Percentiles rank a stretch among this genome's conserved stretches.
These are phyloP conservation scores for Escovopsis sp. DNA, from an alignment of 2,329 filamentous ascomycete species.

Conservation along the genomic window DNA sequence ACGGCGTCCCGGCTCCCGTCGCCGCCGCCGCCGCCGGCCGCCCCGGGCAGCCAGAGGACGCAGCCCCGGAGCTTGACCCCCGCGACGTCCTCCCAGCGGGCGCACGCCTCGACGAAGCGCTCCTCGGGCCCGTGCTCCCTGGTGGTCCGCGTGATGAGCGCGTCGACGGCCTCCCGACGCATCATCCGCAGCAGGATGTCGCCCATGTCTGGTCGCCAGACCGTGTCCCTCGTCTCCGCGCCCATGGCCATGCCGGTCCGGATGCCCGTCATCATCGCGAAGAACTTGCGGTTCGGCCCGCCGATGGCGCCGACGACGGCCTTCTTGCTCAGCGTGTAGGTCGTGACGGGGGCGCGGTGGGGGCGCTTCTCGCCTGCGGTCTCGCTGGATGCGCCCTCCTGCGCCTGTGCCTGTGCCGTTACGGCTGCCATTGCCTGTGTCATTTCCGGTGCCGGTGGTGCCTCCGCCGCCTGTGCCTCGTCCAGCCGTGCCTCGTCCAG, in stretches of 20 bases:
- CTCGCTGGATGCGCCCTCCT: no score
- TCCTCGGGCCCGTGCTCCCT: conserved; percentile 12
- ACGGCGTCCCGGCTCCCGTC: conserved; percentile 3
- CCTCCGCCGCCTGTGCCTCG: no score
- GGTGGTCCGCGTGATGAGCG: conserved; percentile 20
- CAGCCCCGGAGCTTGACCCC: conserved; percentile 27
- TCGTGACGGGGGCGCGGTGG: conserved; percentile 10
- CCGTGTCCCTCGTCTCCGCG: conserved; percentile 3
- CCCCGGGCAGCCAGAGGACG: conserved; percentile 26
- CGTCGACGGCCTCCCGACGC: conserved; percentile 30
- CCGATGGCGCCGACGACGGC: conserved; percentile 14
- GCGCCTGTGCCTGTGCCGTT: no score
- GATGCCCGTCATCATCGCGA: conserved; percentile 7
- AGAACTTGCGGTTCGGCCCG: conserved; percentile 6
- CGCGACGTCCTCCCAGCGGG: conserved; percentile 29
- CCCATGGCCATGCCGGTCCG: conserved; percentile 15
- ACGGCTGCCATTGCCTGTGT: no score
- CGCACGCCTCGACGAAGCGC: conserved; percentile 26
- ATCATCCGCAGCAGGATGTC: conserved; percentile 34
- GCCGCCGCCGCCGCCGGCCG: background rate
- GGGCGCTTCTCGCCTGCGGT: background rate
- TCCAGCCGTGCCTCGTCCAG: background rate
- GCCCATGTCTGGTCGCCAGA: conserved; percentile 39
- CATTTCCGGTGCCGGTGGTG: no score
- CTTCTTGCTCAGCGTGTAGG: conserved; percentile 17